Conservation (phyloP, 768 basidiomycete species). For the Cystobasidium tubakii region DNA sequence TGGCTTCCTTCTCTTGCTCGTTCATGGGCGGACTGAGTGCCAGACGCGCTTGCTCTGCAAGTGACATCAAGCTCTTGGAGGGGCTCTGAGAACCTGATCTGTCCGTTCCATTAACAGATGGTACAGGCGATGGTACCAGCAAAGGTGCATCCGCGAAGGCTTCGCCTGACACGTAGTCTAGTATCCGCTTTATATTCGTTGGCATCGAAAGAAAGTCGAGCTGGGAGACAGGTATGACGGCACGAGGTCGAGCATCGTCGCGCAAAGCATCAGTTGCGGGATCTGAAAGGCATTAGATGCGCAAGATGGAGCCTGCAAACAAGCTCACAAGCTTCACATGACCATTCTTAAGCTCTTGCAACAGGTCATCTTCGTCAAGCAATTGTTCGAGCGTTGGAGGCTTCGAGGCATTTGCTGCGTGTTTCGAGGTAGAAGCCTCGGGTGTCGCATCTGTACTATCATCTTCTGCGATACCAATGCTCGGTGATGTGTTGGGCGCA, state of each 20-base stretch:
- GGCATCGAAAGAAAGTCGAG: conserved; percentile 35
- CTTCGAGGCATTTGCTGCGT: neutral
- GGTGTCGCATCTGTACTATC: neutral
- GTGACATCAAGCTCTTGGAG: neutral
- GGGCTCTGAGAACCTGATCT: neutral
- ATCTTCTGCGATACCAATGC: neutral
- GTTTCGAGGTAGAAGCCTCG: neutral
- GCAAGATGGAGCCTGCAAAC: neutral
- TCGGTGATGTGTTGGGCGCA: neutral
- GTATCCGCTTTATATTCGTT: conserved; percentile 10
- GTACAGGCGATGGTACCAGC: neutral
- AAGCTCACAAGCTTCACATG: conserved; percentile 37
- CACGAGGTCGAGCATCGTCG: neutral
- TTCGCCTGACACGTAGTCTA: conserved; percentile 36
- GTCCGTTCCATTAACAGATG: neutral
- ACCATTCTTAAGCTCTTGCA: conserved; percentile 36
- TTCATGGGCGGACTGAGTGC: conserved; percentile 7
- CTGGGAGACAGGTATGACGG: conserved; percentile 6
- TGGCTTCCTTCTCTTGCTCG: conserved; percentile 23
- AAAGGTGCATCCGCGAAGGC: conserved; percentile 27
- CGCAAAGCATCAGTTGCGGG: neutral
- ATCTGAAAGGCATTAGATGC: neutral
- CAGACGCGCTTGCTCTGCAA: neutral
- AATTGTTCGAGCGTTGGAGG: conserved; percentile 36
- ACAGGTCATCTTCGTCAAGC: conserved; percentile 41